These are phyloP conservation scores for Salisapilia sapeloensis DNA, from an alignment of 352 stramenopile genomes.

Conservation along the genomic window DNA sequence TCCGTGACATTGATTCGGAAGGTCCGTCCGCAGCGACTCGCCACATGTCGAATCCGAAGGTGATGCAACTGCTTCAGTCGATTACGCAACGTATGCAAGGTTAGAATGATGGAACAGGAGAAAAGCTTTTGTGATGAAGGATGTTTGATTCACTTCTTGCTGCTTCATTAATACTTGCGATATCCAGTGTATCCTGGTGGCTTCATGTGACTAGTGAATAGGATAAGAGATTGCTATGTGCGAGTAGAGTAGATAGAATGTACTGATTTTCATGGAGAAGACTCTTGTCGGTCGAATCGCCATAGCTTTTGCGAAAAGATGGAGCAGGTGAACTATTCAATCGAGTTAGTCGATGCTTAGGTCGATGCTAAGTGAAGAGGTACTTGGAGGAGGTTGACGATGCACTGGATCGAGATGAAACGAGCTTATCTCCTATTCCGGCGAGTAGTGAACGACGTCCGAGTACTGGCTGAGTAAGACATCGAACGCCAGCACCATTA, in stretches of 20 bases:
- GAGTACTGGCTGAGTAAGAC: constrained; percentile 24
- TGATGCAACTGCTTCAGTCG: constrained; percentile 61
- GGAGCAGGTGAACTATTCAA: constrained; percentile 15
- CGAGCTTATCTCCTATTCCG: constrained; percentile 50
- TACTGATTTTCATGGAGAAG: constrained; percentile 58
- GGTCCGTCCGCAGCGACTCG: constrained; percentile 65
- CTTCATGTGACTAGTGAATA: too few relatives aligned
- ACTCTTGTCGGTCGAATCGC: constrained; percentile 32
- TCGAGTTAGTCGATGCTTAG: neutral
- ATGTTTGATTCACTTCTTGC: too few relatives aligned
- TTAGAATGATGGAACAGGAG: too few relatives aligned
- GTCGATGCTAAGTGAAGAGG: neutral
- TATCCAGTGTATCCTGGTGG: too few relatives aligned
- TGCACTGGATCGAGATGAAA: constrained; percentile 28
- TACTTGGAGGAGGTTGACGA: constrained; percentile 19
- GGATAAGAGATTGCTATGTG: too few relatives aligned
- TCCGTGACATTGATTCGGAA: constrained; percentile 59
- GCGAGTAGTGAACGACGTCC: constrained; percentile 48
- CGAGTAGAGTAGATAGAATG: too few relatives aligned
- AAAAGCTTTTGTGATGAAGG: neutral
- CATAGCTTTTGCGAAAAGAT: constrained; percentile 32
- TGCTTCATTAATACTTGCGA: too few relatives aligned
- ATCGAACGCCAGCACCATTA: constrained; percentile 12
- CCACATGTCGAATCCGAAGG: constrained; percentile 79
- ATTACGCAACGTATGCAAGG: constrained; percentile 48